Percentiles rank a stretch among this genome's conserved stretches.
Conservation (phyloP, 345 rosid species). For the Salix dunnii region DNA sequence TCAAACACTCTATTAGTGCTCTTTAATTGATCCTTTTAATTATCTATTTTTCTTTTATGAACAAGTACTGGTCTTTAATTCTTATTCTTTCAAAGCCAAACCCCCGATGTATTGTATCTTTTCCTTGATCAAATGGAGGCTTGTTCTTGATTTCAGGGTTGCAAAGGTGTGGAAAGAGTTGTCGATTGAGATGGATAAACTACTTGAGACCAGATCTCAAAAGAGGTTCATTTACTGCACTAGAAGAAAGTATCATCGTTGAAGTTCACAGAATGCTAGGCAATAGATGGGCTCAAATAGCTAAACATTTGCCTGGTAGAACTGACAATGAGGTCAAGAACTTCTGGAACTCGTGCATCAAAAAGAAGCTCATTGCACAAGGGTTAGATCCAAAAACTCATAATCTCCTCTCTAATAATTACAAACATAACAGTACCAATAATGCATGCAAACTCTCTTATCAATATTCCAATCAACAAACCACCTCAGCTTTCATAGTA, state of each 20-base stretch:
- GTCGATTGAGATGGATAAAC: slow-evolving; percentile 64
- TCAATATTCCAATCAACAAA: not conserved
- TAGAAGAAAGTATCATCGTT: slow-evolving; percentile 53
- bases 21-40: not conserved
- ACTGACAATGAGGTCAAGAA: slow-evolving; percentile 66
- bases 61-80: not conserved
- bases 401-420: slow-evolving; percentile 31
- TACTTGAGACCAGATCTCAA: slow-evolving; percentile 62
- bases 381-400: slow-evolving; percentile 59
- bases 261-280: slow-evolving; percentile 52
- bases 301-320: slow-evolving; percentile 64
- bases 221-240: slow-evolving; percentile 45
- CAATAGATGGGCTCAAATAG: slow-evolving; percentile 67
- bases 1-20: not conserved
- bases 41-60: not conserved
- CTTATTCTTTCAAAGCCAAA: too few species aligned
- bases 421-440: not conserved
- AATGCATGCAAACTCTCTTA: slow-evolving; percentile 3
- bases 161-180: slow-evolving; percentile 67
- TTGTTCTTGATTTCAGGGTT: slow-evolving; percentile 28
- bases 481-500: slow-evolving; percentile 5
- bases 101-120: not conserved
- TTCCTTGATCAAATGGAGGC: not conserved
- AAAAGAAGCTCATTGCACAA: slow-evolving; percentile 60
- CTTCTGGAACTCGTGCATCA: slow-evolving; percentile 60